phyloP scores from a whole-genome alignment of 345 rosid genomes.

The Populus euphratica region DNA sequence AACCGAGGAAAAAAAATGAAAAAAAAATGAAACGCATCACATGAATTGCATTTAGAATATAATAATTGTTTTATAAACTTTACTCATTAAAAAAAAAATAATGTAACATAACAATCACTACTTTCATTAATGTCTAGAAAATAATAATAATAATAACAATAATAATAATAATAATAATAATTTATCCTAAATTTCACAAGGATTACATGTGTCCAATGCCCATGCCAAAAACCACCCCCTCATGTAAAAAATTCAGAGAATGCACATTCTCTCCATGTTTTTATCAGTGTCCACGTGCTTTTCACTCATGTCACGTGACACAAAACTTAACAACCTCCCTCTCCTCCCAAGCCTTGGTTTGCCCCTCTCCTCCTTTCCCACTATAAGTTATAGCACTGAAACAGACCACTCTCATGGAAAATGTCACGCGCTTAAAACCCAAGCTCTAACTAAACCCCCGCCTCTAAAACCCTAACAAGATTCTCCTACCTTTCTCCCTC shows the following conservation, averaged over 20 bases:
- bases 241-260: neutral
- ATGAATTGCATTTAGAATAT: too few species aligned
- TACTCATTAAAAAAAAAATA: too few species aligned
- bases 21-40: too few species aligned
- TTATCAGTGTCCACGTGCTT: neutral
- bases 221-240: too few species aligned
- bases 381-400: neutral
- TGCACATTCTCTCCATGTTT: neutral
- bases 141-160: too few species aligned
- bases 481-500: neutral
- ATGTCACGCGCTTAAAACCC: neutral
- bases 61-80: too few species aligned
- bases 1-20: too few species aligned
- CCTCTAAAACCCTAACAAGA: constrained; percentile 18
- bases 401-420: neutral
- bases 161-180: too few species aligned
- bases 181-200: neutral
- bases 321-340: neutral
- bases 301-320: neutral
- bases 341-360: too few species aligned
- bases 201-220: neutral
- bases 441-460: neutral
- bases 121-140: too few species aligned
- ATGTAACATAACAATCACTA: too few species aligned
- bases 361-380: neutral